Evolutionary conservation across 495 filamentous ascomycete species (phyloP).

Genomic region (Poronia punctata): DNA sequence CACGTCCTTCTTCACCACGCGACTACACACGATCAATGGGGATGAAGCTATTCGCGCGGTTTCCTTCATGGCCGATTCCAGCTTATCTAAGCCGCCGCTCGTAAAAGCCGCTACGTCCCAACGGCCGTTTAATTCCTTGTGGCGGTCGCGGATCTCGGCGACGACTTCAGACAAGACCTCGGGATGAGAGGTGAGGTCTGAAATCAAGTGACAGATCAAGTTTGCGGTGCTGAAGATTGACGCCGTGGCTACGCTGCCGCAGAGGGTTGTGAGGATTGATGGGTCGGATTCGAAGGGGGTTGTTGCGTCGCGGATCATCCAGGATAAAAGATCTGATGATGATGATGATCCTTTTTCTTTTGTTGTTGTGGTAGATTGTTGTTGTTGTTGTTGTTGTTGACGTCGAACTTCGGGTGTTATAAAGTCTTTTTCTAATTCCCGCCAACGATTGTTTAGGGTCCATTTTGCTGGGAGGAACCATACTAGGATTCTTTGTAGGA

Average conservation of each 20-base stretch:
- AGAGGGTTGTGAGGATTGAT: not conserved
- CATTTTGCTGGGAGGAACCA: slow-evolving; percentile 7
- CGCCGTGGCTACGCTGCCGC: not conserved
- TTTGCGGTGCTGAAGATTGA: slow-evolving; percentile 4
- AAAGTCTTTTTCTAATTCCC: not conserved
- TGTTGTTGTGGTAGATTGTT: not conserved
- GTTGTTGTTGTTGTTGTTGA: not conserved
- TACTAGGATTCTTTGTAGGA: slow-evolving; percentile 1
- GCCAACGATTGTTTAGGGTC: not conserved
- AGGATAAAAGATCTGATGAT: not conserved
- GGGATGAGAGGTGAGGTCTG: not conserved
- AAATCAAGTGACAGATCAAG: not conserved
- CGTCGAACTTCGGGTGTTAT: not conserved
- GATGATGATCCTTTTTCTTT: not conserved
- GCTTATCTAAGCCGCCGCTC: slow-evolving; percentile 1
- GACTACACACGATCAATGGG: too few relatives aligned
- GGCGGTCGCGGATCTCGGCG: slow-evolving; percentile 1
- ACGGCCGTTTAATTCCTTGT: not conserved
- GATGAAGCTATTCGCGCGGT: not conserved
- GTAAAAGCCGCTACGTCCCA: slow-evolving; percentile 1
- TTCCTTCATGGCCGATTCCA: slow-evolving; percentile 8
- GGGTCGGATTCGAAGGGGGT: not conserved
- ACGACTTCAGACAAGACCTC: not conserved
- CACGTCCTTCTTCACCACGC: too few relatives aligned
- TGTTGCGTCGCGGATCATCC: slow-evolving; percentile 6